Base-by-base conservation (phyloP, 2,329 filamentous ascomycete genomes). In the Knufia fluminis region DNA sequence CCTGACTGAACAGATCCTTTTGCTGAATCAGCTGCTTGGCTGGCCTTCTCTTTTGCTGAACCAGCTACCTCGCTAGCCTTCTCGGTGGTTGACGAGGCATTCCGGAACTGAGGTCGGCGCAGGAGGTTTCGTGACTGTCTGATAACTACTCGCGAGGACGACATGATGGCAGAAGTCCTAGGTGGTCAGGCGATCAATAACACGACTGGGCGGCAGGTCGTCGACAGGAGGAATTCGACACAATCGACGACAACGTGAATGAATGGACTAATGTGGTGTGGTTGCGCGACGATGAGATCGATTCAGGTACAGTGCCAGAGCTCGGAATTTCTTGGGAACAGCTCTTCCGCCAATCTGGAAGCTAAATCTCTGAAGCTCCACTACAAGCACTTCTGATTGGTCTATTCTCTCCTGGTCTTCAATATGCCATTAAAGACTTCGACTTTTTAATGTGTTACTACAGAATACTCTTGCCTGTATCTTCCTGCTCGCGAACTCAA, bases 121-220 rank as follows among this genome's bases (percentile, higher is more conserved):
- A 69, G 62, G 59, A 72, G 63, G 61, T 68, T 67, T 64, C 68
- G 68, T 61, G 68, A 70, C 63, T 71, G 69, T 62, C 70, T 69
- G 58, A 71, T 63, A 48, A 69, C 62, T 60, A 67, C 64, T 62
- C 69, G 68, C 59, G 68, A 67, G 57, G 64, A 64, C 57, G 45
- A 38, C 45, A 48, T 48, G 22, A 53, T 59, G 54, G 62, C 64
- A 57, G 68, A 66, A 69, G 71, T 71, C 57, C 62, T 49, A 57
- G 52, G 52, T 49, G 44, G 53, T 23, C 52, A 59, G 57, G 57
- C 51, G 52, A 54, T 32, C 48, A 55, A 57, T 56, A 62, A 60
- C 55, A 61, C 61, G 59, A 57, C 54, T 53, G 55, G 4, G 14
- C 7, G 43, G 12, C 20, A 45, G 8, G 17, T 23, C 43, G 31